Percentiles rank a stretch among this genome's conserved stretches.
Conservation (phyloP, 768 basidiomycete species). For the Fomitopsis serialis region DNA sequence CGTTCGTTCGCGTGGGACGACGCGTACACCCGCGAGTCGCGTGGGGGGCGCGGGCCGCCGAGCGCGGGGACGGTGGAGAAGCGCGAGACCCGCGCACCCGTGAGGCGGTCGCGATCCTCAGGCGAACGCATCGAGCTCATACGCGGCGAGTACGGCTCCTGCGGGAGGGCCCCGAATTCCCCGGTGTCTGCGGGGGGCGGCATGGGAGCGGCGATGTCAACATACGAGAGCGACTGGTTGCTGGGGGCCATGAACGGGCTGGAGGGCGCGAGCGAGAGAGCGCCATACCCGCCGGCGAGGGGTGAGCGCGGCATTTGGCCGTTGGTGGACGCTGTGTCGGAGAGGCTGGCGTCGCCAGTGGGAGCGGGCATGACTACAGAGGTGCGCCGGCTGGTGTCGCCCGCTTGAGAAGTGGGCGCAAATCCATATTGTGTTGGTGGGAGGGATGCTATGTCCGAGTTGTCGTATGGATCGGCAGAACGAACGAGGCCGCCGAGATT, state of each 20-base stretch:
- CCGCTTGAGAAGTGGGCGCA: neutral
- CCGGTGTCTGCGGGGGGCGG: slow-evolving; percentile 4
- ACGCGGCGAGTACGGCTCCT: slow-evolving; percentile 8
- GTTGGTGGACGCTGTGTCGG: neutral
- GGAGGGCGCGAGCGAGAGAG: neutral
- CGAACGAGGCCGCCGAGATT: slow-evolving; percentile 10
- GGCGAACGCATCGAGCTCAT: slow-evolving; percentile 11
- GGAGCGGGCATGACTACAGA: neutral
- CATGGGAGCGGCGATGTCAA: neutral
- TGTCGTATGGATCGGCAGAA: slow-evolving; percentile 6
- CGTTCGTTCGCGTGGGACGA: slow-evolving; percentile 21
- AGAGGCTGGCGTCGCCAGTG: neutral
- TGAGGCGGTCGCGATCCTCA: slow-evolving; percentile 3
- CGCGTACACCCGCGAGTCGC: neutral
- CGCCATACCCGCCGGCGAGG: neutral
- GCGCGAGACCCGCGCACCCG: slow-evolving; percentile 33
- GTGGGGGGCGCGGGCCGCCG: slow-evolving; percentile 20
- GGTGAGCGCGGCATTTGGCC: neutral
- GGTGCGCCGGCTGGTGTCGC: neutral
- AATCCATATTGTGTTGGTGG: neutral
- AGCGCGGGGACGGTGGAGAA: slow-evolving; percentile 69
- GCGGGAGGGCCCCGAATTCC: slow-evolving; percentile 20
- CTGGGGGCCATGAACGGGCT: neutral
- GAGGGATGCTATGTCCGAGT: neutral
- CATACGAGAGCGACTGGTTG: neutral